These are phyloP conservation scores for Sporisorium exsertum DNA, from an alignment of 1,284 basidiomycete genomes.

Conservation along the genomic window DNA sequence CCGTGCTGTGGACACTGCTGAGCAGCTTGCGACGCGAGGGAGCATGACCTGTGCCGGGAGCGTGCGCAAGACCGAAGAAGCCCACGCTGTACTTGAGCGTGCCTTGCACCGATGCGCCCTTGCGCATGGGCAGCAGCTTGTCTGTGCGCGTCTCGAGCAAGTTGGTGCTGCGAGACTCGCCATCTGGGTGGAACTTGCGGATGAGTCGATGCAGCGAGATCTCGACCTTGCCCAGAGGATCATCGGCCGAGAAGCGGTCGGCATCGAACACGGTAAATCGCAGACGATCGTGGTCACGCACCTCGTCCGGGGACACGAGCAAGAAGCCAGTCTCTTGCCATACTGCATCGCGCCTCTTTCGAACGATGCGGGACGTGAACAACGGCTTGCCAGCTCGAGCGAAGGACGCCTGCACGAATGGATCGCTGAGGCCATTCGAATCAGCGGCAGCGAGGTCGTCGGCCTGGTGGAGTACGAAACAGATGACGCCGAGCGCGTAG, in stretches of 20 bases:
- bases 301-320: constrained; percentile 59
- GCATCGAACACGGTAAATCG: constrained; percentile 62
- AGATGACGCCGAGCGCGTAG: constrained; percentile 59
- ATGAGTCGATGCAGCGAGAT: constrained; percentile 57
- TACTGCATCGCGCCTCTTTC: constrained; percentile 52
- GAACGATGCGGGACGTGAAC: constrained; percentile 56
- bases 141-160: constrained; percentile 57
- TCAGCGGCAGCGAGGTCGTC: constrained; percentile 59
- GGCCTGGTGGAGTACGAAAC: constrained; percentile 60
- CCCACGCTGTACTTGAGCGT: constrained; percentile 62
- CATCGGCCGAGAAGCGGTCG: constrained; percentile 66
- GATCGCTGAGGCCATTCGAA: constrained; percentile 59
- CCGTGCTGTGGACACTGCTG: constrained; percentile 22
- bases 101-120: constrained; percentile 49
- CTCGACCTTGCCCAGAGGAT: constrained; percentile 64
- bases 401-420: constrained; percentile 60
- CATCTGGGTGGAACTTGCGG: constrained; percentile 30
- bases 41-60: constrained; percentile 33
- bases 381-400: constrained; percentile 60
- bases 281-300: constrained; percentile 58
- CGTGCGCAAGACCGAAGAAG: constrained; percentile 57
- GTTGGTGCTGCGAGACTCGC: constrained; percentile 30
- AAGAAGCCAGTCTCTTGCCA: constrained; percentile 63
- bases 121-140: constrained; percentile 51
- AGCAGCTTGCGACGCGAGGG: constrained; percentile 50